Conservation (phyloP, 2,329 filamentous ascomycete genomes). For the Tolypocladium tropicale region DNA sequence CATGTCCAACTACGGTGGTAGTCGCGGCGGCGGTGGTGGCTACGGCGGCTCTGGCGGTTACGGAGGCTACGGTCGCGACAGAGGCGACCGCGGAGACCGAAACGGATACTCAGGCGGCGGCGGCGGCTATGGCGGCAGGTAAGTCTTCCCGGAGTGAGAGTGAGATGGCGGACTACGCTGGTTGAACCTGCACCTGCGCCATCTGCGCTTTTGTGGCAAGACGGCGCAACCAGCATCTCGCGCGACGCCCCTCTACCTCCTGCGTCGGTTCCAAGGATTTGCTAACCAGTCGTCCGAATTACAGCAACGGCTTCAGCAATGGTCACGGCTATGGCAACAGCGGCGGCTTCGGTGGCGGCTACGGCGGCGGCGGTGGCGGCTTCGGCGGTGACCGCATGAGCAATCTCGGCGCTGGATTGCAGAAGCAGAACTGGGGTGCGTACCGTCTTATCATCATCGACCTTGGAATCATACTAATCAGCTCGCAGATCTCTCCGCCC, state of each 20-base stretch:
- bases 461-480: constrained; percentile 11
- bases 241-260: neutral
- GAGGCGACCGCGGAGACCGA: constrained; percentile 34
- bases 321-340: constrained; percentile 20
- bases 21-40: constrained; percentile 15
- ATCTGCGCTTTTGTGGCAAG: neutral
- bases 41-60: constrained; percentile 18
- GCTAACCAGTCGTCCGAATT: constrained; percentile 32
- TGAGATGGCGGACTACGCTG: neutral
- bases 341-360: constrained; percentile 25
- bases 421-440: constrained; percentile 83
- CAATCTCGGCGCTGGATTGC: constrained; percentile 76
- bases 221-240: neutral
- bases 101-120: constrained; percentile 25
- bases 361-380: constrained; percentile 24
- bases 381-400: constrained; percentile 87
- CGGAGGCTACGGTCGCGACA: constrained; percentile 31
- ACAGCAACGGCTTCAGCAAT: constrained; percentile 26
- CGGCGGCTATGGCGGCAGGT: constrained; percentile 26
- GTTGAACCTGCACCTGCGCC: neutral
- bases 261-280: constrained; percentile 1
- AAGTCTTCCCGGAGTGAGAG: constrained; percentile 11
- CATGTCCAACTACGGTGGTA: constrained; percentile 37
- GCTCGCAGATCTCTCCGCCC: constrained; percentile 53
- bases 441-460: constrained; percentile 9